Percentiles rank a stretch among this genome's conserved stretches.
These are phyloP conservation scores for Volvox carteri DNA, from an alignment of 163 green algal genomes.

Conservation along the genomic window DNA sequence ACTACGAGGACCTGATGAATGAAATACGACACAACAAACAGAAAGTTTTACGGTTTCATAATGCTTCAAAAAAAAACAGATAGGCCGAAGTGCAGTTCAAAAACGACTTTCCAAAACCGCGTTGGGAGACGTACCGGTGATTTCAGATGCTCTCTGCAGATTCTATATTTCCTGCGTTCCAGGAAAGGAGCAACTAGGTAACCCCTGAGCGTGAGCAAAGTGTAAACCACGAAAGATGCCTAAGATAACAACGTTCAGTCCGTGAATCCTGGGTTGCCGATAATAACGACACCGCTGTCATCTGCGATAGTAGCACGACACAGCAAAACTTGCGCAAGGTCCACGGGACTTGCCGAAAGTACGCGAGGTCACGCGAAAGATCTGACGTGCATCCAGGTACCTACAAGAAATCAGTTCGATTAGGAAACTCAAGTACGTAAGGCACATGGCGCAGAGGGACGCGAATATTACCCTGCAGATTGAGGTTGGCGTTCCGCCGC, in stretches of 20 bases:
- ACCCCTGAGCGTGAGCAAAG: too few relatives aligned
- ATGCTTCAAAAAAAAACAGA: background rate
- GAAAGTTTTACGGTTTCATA: background rate
- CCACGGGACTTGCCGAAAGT: constrained; percentile 19
- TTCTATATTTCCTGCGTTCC: constrained; percentile 45
- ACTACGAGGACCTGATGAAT: constrained; percentile 42
- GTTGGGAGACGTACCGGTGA: constrained; percentile 9
- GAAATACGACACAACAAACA: background rate
- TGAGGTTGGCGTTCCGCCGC: background rate
- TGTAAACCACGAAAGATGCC: too few relatives aligned
- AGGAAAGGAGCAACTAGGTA: too few relatives aligned
- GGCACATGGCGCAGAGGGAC: too few relatives aligned
- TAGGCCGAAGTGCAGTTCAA: too few relatives aligned
- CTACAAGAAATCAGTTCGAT: constrained; percentile 12
- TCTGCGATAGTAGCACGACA: too few relatives aligned
- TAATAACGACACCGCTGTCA: too few relatives aligned
- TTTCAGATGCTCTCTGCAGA: constrained; percentile 43
- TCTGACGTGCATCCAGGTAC: constrained; percentile 31
- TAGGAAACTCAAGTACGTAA: too few relatives aligned
- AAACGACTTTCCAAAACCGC: background rate
- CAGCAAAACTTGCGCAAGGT: too few relatives aligned
- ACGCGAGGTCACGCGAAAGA: constrained; percentile 31
- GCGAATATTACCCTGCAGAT: constrained; percentile 15
- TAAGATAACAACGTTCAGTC: too few relatives aligned
- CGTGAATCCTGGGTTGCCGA: too few relatives aligned